Percentiles rank a stretch among this genome's conserved stretches.
phyloP scores from a whole-genome alignment of 1,284 basidiomycete species.

The Pterula multifida region DNA sequence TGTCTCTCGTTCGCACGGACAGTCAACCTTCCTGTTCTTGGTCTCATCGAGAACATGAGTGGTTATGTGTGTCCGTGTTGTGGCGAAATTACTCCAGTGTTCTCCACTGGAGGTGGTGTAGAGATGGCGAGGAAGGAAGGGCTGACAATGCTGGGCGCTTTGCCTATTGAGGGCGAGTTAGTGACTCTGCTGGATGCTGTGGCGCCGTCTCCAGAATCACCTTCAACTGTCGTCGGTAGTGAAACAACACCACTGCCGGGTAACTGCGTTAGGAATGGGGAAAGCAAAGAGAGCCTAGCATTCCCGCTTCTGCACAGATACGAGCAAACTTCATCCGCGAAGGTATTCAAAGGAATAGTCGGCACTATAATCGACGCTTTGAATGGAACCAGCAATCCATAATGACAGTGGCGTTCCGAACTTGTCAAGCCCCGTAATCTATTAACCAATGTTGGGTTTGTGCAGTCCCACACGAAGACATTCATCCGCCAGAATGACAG shows the following conservation, averaged over 20 bases:
- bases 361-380: constrained; percentile 23
- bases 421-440: no score
- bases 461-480: no score
- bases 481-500: no score
- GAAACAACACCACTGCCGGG: background rate
- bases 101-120: constrained; percentile 89
- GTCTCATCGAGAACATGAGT: constrained; percentile 97
- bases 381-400: constrained; percentile 6
- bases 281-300: constrained; percentile 14
- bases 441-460: no score
- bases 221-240: background rate
- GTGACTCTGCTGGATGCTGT: constrained; percentile 77
- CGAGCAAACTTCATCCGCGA: constrained; percentile 45
- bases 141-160: constrained; percentile 74
- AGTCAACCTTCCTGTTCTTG: constrained; percentile 80
- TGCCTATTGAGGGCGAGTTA: constrained; percentile 91
- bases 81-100: constrained; percentile 88
- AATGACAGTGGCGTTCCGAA: constrained; percentile 1
- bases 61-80: constrained; percentile 97
- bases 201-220: constrained; percentile 9
- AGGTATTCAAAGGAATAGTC: constrained; percentile 44
- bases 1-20: constrained; percentile 91
- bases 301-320: constrained; percentile 46
- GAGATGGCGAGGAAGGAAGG: constrained; percentile 72
- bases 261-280: constrained; percentile 4